These are phyloP conservation scores for Cyphellophora europaea DNA, from an alignment of 2,329 filamentous ascomycete species.

Conservation along the genomic window DNA sequence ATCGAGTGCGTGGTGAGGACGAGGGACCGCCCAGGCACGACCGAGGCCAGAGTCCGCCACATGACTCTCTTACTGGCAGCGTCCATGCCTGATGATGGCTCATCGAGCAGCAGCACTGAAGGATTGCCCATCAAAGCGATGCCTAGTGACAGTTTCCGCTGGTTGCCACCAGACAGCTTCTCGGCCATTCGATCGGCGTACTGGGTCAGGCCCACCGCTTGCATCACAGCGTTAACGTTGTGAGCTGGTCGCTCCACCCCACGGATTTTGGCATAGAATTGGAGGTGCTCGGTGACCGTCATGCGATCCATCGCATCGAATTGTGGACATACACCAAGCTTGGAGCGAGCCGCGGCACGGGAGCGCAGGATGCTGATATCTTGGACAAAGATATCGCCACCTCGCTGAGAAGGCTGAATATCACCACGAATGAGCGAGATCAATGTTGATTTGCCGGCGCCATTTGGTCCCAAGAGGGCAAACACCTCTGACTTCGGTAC, in stretches of 20 bases:
- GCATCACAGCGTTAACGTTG: slow-evolving; percentile 70
- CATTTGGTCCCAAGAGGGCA: slow-evolving; percentile 80
- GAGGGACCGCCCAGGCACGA: slow-evolving; percentile 68
- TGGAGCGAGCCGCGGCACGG: slow-evolving; percentile 60
- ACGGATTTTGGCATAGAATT: slow-evolving; percentile 77
- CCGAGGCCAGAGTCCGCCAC: slow-evolving; percentile 73
- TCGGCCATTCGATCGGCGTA: slow-evolving; percentile 68
- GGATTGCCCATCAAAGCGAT: slow-evolving; percentile 93
- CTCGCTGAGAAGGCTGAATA: slow-evolving; percentile 58
- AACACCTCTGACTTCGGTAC: slow-evolving; percentile 76
- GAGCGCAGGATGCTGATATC: slow-evolving; percentile 63
- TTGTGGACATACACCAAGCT: slow-evolving; percentile 87
- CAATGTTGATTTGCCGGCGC: slow-evolving; percentile 83
- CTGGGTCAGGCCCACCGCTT: slow-evolving; percentile 64
- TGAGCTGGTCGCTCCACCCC: slow-evolving; percentile 66
- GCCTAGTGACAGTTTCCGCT: slow-evolving; percentile 79
- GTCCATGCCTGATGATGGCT: slow-evolving; percentile 81
- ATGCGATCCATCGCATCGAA: slow-evolving; percentile 82
- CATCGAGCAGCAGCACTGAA: slow-evolving; percentile 75
- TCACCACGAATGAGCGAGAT: slow-evolving; percentile 89
- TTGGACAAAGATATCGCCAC: slow-evolving; percentile 76
- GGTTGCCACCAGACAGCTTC: slow-evolving; percentile 81
- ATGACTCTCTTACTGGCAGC: slow-evolving; percentile 85
- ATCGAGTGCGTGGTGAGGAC: slow-evolving; percentile 88
- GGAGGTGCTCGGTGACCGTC: slow-evolving; percentile 78